Conservation (phyloP, 2,329 filamentous ascomycete species). For the Simplicillium aogashimaense region DNA sequence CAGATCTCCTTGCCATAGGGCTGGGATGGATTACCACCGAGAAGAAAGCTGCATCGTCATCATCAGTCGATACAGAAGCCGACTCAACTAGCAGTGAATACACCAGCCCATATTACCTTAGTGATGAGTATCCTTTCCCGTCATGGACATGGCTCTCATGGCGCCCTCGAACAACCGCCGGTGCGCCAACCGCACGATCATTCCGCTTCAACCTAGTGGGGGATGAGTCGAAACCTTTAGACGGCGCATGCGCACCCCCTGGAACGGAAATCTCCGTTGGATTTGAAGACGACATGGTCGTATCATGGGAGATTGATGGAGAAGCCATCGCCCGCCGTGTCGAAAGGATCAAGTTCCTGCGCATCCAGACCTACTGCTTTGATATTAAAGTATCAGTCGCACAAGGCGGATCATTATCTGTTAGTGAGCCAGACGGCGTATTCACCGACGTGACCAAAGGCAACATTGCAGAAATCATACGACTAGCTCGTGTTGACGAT, state of each 20-base stretch:
- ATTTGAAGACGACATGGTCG: conserved; percentile 20
- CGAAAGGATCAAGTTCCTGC: conserved; percentile 19
- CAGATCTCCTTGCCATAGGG: conserved; percentile 22
- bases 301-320: conserved; percentile 25
- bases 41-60: not conserved
- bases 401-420: too few species aligned
- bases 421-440: not conserved
- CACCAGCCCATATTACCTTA: conserved; percentile 8
- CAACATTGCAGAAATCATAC: too few species aligned
- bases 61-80: not conserved
- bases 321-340: conserved; percentile 17
- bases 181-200: not conserved
- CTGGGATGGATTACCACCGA: conserved; percentile 21
- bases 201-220: conserved; percentile 21
- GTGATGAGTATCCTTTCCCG: conserved; percentile 13
- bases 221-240: conserved; percentile 14
- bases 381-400: conserved; percentile 9
- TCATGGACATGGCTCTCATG: conserved; percentile 29
- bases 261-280: conserved; percentile 23
- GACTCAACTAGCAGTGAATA: not conserved
- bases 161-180: conserved; percentile 16
- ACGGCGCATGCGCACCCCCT: conserved; percentile 19
- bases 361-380: conserved; percentile 23
- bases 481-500: too few species aligned
- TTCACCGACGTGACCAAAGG: not conserved